A percentile compares a stretch with the other conserved stretches of the same genome.
phyloP scores from a whole-genome alignment of 2,329 filamentous ascomycete species.

The Ceratocystis lukuohia region DNA sequence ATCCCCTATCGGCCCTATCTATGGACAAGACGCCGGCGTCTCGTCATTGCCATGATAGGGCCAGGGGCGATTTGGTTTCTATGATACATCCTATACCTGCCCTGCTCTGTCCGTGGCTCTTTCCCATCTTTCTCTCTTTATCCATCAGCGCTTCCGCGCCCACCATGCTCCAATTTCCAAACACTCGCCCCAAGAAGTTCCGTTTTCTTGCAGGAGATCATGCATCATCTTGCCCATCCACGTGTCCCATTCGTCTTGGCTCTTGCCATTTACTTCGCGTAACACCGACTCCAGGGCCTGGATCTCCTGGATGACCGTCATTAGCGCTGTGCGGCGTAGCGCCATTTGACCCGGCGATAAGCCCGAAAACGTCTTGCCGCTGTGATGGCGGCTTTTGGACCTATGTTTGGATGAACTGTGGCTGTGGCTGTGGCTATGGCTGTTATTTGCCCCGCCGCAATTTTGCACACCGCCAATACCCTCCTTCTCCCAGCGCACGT shows the following conservation, averaged over 20 bases:
- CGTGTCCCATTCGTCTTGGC: conserved; percentile 79
- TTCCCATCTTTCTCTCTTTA: neutral
- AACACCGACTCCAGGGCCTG: conserved; percentile 74
- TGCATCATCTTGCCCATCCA: conserved; percentile 83
- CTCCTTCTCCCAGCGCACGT: conserved; percentile 78
- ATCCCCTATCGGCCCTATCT: neutral
- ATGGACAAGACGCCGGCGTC: neutral
- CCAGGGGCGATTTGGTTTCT: neutral
- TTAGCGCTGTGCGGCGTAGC: conserved; percentile 63
- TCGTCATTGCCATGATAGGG: neutral
- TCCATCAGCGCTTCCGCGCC: conserved; percentile 51
- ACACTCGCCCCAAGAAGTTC: conserved; percentile 72
- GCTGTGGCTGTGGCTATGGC: neutral
- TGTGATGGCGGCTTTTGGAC: conserved; percentile 22
- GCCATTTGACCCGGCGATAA: conserved; percentile 58
- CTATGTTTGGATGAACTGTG: conserved; percentile 36
- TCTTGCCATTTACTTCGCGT: conserved; percentile 71
- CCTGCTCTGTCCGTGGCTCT: neutral
- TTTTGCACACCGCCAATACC: conserved; percentile 48
- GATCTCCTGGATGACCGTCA: conserved; percentile 70
- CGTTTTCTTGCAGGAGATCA: conserved; percentile 65
- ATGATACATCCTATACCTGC: neutral
- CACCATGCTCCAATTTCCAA: conserved; percentile 78
- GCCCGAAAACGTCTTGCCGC: conserved; percentile 18
- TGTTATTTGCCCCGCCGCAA: neutral